Conservation (phyloP, 2,329 filamentous ascomycete species). For the Cercospora beticola region DNA sequence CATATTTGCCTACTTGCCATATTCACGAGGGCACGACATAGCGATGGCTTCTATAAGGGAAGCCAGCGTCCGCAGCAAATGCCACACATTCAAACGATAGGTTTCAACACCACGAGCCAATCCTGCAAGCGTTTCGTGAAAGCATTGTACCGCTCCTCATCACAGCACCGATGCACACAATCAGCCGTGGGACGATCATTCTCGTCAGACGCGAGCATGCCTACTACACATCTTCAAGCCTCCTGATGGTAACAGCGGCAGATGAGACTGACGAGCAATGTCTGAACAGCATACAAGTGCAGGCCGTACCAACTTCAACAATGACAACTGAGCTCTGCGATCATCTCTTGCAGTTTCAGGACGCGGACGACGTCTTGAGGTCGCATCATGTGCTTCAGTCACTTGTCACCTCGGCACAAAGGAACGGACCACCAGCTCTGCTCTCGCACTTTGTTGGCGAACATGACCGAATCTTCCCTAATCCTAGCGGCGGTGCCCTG, state of each 20-base stretch:
- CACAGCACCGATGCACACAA: neutral
- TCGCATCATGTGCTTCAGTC: neutral
- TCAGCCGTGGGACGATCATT: neutral
- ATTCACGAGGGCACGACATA: neutral
- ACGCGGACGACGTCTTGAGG: constrained; percentile 4
- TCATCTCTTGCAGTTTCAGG: neutral
- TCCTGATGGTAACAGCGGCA: neutral
- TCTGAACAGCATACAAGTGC: neutral
- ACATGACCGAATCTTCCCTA: neutral
- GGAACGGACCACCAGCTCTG: neutral
- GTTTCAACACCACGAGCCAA: neutral
- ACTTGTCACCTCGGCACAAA: neutral
- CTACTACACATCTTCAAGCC: neutral
- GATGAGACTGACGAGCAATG: neutral
- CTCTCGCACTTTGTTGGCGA: neutral
- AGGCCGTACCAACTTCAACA: neutral
- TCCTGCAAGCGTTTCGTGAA: neutral
- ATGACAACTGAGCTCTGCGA: neutral
- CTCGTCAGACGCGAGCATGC: neutral
- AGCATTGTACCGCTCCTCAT: neutral
- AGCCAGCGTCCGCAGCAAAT: too few relatives aligned
- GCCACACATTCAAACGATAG: neutral
- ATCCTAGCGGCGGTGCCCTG: neutral
- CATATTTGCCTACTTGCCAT: neutral
- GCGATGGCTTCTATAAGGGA: neutral